phyloP scores from a whole-genome alignment of 164 flowering plant genomes.

The Vitis amurensis region DNA sequence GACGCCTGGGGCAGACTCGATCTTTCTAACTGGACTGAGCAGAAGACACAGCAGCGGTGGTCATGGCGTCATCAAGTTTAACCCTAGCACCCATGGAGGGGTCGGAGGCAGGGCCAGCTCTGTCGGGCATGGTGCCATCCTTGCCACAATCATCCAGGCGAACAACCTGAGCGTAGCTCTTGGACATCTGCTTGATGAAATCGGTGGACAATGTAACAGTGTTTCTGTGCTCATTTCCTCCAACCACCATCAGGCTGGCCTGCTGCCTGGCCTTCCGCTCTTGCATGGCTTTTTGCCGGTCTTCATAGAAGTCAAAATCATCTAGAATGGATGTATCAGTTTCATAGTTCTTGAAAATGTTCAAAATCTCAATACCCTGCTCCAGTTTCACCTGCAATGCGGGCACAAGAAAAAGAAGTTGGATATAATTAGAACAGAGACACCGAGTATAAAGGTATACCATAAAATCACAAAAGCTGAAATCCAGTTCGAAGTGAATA shows the following conservation, averaged over 20 bases:
- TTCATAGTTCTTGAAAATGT: slow-evolving; percentile 64
- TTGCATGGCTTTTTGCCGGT: slow-evolving; percentile 64
- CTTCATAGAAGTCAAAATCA: slow-evolving; percentile 73
- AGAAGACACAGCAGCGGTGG: slow-evolving; percentile 18
- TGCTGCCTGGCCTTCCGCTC: slow-evolving; percentile 74
- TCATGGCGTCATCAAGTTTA: slow-evolving; percentile 28
- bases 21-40: slow-evolving; percentile 26
- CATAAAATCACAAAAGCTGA: neutral
- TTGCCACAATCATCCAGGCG: slow-evolving; percentile 49
- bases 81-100: slow-evolving; percentile 18
- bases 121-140: slow-evolving; percentile 26
- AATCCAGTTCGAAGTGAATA: neutral
- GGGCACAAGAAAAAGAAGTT: too few species aligned
- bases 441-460: neutral
- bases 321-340: slow-evolving; percentile 65
- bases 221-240: slow-evolving; percentile 33
- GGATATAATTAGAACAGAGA: neutral
- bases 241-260: slow-evolving; percentile 26
- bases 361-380: slow-evolving; percentile 74
- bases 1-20: neutral
- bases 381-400: slow-evolving; percentile 66
- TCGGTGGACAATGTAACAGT: slow-evolving; percentile 32
- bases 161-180: slow-evolving; percentile 62
- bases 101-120: slow-evolving; percentile 25
- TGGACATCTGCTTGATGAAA: slow-evolving; percentile 54